Evolutionary conservation across 306 rosid species (phyloP), one percentile per base, ranked within the genome.

Genomic region (Cicer judaicum): DNA sequence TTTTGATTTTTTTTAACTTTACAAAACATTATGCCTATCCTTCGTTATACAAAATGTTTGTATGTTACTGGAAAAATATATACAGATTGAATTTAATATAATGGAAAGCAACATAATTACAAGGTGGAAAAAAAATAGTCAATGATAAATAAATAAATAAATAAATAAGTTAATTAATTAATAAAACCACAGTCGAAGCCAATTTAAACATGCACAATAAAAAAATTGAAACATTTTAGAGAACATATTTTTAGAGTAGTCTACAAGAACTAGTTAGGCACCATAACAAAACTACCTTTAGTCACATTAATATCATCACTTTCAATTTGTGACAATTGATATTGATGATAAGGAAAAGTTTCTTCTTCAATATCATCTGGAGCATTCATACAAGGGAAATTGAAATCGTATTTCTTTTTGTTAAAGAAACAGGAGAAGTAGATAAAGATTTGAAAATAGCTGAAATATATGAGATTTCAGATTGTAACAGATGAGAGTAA

Each of bases 331-430:
- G 69, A 42, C 10, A 11, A 21, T 14, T 36, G 10, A 60, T 34
- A 60, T 18, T 54, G 36, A 60, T 10, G 36, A 29, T 29, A 60
- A 34, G 44, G 19, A 36, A 34, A 60, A 13, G 11, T 2, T 44
- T 61, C 57, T 42, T 61, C 78, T 68, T 83, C 88, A 4, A 78
- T 8, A 34, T 64, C 86, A 21, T 66, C 48, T 24, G 85, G 87
- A 18, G 76, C 9, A 49, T 82, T 80, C 21, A 88, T 74, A 70
- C 88, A 88, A 67, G 92, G 87, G 55, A 88, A 88, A 86, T 57
- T 84, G 70, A 84, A 88, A 73, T 78, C 70, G 12, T 84, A 79
- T 44, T 80, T 81, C 16, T 84, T 67, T 72, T 81, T 88, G 64
- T 80, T 81, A 85, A 55, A 75, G 80, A 84, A 80, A 78, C 2